Conservation (phyloP, 495 filamentous ascomycete genomes). For the Penicillium flavigenum region DNA sequence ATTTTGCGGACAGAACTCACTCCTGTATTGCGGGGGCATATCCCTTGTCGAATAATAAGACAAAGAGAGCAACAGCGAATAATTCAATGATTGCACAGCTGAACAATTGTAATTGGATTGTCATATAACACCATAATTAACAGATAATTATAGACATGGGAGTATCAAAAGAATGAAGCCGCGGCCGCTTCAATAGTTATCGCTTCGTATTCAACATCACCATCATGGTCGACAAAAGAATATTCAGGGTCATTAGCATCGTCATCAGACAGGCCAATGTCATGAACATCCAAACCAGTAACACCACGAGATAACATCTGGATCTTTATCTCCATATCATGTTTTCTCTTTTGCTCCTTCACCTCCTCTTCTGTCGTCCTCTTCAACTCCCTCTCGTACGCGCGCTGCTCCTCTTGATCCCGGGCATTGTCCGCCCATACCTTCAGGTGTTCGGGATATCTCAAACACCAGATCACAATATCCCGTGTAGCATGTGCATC, state of each 20-base stretch:
- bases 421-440: conserved; percentile 25
- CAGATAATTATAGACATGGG: neutral
- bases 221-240: neutral
- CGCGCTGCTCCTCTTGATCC: conserved; percentile 8
- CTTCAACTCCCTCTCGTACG: conserved; percentile 13
- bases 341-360: conserved; percentile 2
- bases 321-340: conserved; percentile 1
- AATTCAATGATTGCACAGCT: neutral
- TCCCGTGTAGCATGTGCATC: conserved; percentile 43
- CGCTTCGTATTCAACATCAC: neutral
- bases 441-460: conserved; percentile 24
- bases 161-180: neutral
- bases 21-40: neutral
- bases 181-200: conserved; percentile 3
- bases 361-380: conserved; percentile 12
- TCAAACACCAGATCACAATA: conserved; percentile 38
- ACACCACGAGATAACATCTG: neutral
- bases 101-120: neutral
- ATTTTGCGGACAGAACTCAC: neutral
- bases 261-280: neutral
- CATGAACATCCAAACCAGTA: neutral
- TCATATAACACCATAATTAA: neutral
- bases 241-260: neutral
- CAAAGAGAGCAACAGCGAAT: neutral
- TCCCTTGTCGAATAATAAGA: neutral